Conservation (phyloP, 306 rosid species). For the Cajanus cajan region DNA sequence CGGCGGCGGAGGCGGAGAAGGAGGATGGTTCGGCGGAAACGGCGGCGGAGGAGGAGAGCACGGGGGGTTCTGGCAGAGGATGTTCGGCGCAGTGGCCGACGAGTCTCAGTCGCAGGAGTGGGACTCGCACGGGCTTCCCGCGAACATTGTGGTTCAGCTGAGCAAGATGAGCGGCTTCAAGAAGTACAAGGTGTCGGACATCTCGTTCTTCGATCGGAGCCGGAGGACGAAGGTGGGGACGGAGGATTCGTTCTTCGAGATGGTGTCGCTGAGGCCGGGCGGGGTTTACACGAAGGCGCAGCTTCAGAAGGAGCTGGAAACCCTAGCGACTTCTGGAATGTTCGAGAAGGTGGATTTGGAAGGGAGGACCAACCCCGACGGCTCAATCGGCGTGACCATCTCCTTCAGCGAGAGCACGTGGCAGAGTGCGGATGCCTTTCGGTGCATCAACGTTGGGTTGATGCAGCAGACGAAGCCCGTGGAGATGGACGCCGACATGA, state of each 20-base stretch:
- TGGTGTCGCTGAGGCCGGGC: conserved; percentile 83
- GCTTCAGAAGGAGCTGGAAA: conserved; percentile 86
- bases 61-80: conserved; percentile 55
- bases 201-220: conserved; percentile 70
- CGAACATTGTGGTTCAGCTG: conserved; percentile 73
- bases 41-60: conserved; percentile 26
- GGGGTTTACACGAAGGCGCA: conserved; percentile 81
- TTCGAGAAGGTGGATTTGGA: conserved; percentile 95
- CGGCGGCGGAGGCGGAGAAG: conserved; percentile 37
- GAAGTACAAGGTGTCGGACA: conserved; percentile 79
- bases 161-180: conserved; percentile 86
- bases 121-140: conserved; percentile 92
- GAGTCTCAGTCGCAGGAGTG: conserved; percentile 66
- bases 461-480: conserved; percentile 77
- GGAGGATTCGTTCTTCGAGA: conserved; percentile 86
- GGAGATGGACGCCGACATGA: conserved; percentile 90
- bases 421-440: conserved; percentile 77
- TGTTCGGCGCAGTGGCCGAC: conserved; percentile 69
- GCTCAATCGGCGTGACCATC: conserved; percentile 60
- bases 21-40: conserved; percentile 42
- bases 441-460: conserved; percentile 87
- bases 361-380: conserved; percentile 87
- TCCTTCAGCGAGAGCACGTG: conserved; percentile 86
- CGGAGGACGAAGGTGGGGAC: conserved; percentile 52
- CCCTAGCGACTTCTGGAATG: conserved; percentile 86